Evolutionary conservation across 345 rosid genomes (phyloP), one percentile per base, ranked within the genome.

Genomic region (Populus davidiana): DNA sequence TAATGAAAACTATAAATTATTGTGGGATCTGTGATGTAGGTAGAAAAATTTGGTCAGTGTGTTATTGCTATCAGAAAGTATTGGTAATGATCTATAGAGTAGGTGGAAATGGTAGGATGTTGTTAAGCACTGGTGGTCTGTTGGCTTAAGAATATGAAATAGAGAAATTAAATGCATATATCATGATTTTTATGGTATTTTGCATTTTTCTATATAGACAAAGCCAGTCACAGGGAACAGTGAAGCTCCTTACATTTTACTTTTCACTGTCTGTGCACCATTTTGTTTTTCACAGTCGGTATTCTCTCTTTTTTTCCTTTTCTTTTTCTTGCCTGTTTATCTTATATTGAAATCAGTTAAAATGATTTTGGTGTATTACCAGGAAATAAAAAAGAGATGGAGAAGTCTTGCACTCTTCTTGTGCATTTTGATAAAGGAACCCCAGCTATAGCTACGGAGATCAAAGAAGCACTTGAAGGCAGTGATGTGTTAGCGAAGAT

Each of bases 381-480:
- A 76, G 75, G 25, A 56, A 23, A 71, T 65, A 29, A 20, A 33
- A 66, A 72, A 41, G 78, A 29, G 74, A 95, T 95, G 99, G 99
- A 95, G 93, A 95, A 91, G 75, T 93, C 99, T 2, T 91, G 93
- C 81, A 88, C 89, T 70, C 70, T 95, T 80, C 91, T 93, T 0
- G 87, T 95, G 79, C 83, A 95, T 84, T 89, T 93, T 75, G 99
- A 95, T 89, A 95, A 91, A 86, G 95, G 91, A 47, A 82, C 92
- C 39, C 91, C 94, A 13, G 93, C 99, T 39, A 70, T 89, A 31
- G 99, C 98, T 0, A 93, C 88, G 61, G 98, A 93, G 90, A 92
- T 95, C 80, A 95, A 91, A 86, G 99, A 93, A 80, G 93, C 97
- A 49, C 99, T 95, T 2, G 98, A 95, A 84, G 97, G 97, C 25